Evolutionary conservation across 805 yeast species (phyloP).

Genomic region (Yarrowia divulgata): DNA sequence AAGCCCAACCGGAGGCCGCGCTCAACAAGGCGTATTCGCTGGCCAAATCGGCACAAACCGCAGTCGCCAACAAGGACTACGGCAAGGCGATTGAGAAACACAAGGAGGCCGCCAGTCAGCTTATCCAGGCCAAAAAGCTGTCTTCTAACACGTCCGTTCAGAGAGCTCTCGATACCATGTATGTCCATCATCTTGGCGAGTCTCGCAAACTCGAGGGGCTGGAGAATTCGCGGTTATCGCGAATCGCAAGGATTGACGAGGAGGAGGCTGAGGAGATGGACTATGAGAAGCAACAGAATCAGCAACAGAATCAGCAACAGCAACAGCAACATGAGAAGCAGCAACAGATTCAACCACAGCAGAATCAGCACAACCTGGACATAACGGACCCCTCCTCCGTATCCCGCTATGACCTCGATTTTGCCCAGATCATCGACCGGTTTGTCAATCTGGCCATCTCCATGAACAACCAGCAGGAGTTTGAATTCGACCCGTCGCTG

Average conservation of each 20-base stretch:
- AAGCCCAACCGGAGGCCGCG: constrained; percentile 22
- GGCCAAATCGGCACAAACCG: constrained; percentile 23
- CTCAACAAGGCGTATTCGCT: constrained; percentile 35
- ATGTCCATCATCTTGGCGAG: constrained; percentile 17
- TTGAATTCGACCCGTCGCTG: not conserved
- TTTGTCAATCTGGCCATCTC: constrained; percentile 4
- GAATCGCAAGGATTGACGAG: constrained; percentile 9
- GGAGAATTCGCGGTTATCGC: constrained; percentile 10
- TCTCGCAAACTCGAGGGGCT: constrained; percentile 12
- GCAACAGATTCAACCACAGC: too few relatives aligned
- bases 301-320: not conserved
- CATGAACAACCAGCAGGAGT: constrained; percentile 33
- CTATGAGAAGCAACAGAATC: not conserved
- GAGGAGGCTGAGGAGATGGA: constrained; percentile 19
- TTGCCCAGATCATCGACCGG: constrained; percentile 31
- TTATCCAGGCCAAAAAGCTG: constrained; percentile 3
- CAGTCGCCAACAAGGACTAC: constrained; percentile 20
- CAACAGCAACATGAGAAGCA: too few relatives aligned
- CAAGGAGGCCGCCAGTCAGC: constrained; percentile 27
- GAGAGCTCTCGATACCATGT: constrained; percentile 4
- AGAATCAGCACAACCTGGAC: too few relatives aligned
- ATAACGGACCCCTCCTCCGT: too few relatives aligned
- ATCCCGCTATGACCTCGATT: too few relatives aligned
- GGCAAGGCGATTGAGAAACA: constrained; percentile 21
- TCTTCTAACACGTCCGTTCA: not conserved